Base-by-base conservation (phyloP, 305 asterid species). In the Fraxinus latifolia region DNA sequence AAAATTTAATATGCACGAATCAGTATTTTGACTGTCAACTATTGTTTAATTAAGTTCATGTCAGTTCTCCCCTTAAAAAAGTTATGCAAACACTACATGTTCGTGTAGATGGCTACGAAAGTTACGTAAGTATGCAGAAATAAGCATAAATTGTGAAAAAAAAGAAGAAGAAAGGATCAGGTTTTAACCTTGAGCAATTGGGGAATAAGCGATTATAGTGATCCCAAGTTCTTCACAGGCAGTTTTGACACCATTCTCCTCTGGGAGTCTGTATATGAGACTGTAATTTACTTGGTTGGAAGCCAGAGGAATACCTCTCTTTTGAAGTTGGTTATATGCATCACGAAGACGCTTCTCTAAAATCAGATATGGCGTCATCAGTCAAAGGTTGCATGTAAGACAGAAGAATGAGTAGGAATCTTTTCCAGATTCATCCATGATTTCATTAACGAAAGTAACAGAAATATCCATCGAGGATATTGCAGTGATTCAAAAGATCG, bases 211-310 rank as follows among this genome's bases (percentile, higher is more conserved):
- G 32, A 95, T 93, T 68, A 95, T 87, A 32, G 95, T 90, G 87
- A 95, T 82, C 19, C 99, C 98, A 71, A 95, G 97, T 80, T 95
- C 99, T 75, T 95, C 98, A 77, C 99, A 95, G 32, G 99, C 84
- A 25, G 97, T 89, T 88, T 95, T 95, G 32, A 95, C 95, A 6
- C 98, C 99, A 29, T 95, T 95, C 86, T 93, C 89, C 90, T 95
- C 99, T 0, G 99, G 98, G 33, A 84, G 74, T 79, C 99, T 83
- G 86, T 95, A 95, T 77, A 95, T 95, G 71, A 95, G 93, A 81
- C 99, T 95, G 90, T 95, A 95, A 81, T 95, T 95, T 7, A 93
- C 99, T 89, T 95, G 98, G 92, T 95, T 95, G 68, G 98, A 95
- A 50, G 98, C 99, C 83, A 95, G 84, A 25, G 97, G 97, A 74